Evolutionary conservation across 129 eudicot species (phyloP), one percentile per base, ranked within the genome.

Genomic region (Pulicaria dysenterica): DNA sequence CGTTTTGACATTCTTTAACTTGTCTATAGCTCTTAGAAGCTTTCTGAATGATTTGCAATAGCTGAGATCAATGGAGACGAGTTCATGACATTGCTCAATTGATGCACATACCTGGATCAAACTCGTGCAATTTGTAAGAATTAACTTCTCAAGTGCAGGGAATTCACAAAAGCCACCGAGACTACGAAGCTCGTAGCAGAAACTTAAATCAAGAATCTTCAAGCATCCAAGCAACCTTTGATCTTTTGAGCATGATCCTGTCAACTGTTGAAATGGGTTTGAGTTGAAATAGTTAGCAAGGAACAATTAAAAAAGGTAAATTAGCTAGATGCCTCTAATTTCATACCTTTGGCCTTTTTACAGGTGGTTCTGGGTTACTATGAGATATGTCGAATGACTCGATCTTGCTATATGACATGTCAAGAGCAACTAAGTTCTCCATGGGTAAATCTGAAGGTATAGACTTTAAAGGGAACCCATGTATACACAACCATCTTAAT

Each of bases 401-500:
- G 4, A 73, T 5, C 13, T 48, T 55, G 61, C 77, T 74, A 42
- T 67, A 40, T 9, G 65, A 69, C 74, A 79, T 10, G 47, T 79
- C 83, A 57, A 79, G 72, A 65, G 48, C 62, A 47, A 79, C 79
- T 0, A 73, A 11, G n/a, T 65, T 56, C 13, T 58, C 37, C 79
- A 79, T 43, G 6, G 41, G 64, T 34, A 79, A 73, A 11, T 58
- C 49, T 19, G 67, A 3, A 7, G 73, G 70, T 19, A 77, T 16
- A 68, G 14, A 68, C 10, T 61, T 5, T 34, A 57, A 77, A 39
- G 81, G 70, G 47, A 73, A 79, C 34, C 46, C 59, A 48, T 67
- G 71, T 76, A 64, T 67, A 10, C 64, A 67, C 57, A 73, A 37
- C 83, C 83, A 80, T 67, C 68, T 69, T 55, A 80, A 12, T 6